A percentile compares a stretch with the other conserved stretches of the same genome.
phyloP scores from a whole-genome alignment of 1,284 basidiomycete species.

The Cyathus pygmaeus region DNA sequence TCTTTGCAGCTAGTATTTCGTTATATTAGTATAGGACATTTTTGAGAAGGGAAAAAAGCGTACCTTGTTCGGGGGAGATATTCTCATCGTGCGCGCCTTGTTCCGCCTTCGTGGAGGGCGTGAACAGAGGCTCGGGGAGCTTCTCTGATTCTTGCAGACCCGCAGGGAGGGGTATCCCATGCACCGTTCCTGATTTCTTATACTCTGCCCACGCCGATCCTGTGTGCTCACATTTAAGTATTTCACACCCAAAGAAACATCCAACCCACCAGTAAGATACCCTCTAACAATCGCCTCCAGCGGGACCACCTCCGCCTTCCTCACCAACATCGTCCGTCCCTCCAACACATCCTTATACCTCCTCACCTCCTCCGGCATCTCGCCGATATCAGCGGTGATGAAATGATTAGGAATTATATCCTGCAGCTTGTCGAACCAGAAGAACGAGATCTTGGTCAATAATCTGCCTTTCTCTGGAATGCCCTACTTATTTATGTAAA shows the following conservation, averaged over 20 bases:
- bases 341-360: conserved; percentile 79
- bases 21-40: background rate
- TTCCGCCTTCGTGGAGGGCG: conserved; percentile 97
- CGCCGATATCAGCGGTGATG: conserved; percentile 76
- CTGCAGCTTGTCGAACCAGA: conserved; percentile 92
- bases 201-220: conserved; percentile 98
- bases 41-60: conserved; percentile 10
- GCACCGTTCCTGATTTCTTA: conserved; percentile 87
- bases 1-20: conserved; percentile 58
- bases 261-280: conserved; percentile 86
- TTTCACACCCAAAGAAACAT: background rate
- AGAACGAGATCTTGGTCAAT: conserved; percentile 89
- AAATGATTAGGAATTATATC: conserved; percentile 90
- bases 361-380: conserved; percentile 80
- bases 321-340: conserved; percentile 92
- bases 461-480: conserved; percentile 95
- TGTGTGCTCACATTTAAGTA: conserved; percentile 36
- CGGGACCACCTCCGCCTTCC: conserved; percentile 89
- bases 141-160: conserved; percentile 90
- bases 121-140: conserved; percentile 88
- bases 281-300: conserved; percentile 98
- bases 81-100: conserved; percentile 97
- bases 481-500: conserved; percentile 64
- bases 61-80: conserved; percentile 91
- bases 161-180: conserved; percentile 82